phyloP scores from a whole-genome alignment of 768 basidiomycete genomes.

The Boletus tomentosulus region DNA sequence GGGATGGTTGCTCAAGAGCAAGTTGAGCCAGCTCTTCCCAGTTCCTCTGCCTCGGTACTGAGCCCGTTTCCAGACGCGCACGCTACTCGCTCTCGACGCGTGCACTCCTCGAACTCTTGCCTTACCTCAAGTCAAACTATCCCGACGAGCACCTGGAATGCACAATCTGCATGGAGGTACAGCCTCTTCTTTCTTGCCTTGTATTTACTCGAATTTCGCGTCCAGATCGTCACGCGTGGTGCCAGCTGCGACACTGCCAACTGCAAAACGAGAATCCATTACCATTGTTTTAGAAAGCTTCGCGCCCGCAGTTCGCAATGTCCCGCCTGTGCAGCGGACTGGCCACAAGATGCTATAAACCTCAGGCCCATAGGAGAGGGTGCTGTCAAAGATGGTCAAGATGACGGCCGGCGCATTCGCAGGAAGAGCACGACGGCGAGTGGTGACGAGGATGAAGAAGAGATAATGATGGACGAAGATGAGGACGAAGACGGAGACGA shows the following conservation, averaged over 20 bases:
- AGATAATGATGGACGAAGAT: slow-evolving; percentile 31
- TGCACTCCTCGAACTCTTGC: slow-evolving; percentile 64
- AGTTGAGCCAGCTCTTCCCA: slow-evolving; percentile 40
- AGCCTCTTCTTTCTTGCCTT: slow-evolving; percentile 1
- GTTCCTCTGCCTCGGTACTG: neutral
- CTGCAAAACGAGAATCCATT: slow-evolving; percentile 63
- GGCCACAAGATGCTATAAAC: slow-evolving; percentile 51
- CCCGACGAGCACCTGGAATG: slow-evolving; percentile 70
- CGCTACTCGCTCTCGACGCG: slow-evolving; percentile 77
- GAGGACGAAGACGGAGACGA: slow-evolving; percentile 31
- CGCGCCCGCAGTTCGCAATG: slow-evolving; percentile 45
- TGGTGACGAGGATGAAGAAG: slow-evolving; percentile 44
- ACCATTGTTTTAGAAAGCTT: slow-evolving; percentile 56
- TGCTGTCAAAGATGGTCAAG: slow-evolving; percentile 61
- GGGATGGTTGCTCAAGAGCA: slow-evolving; percentile 75
- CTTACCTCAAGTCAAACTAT: slow-evolving; percentile 72
- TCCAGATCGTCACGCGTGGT: slow-evolving; percentile 66
- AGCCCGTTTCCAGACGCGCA: slow-evolving; percentile 43
- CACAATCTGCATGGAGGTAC: slow-evolving; percentile 66
- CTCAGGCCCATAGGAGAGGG: slow-evolving; percentile 64
- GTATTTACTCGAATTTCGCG: neutral
- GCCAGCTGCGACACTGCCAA: slow-evolving; percentile 55
- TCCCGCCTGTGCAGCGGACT: slow-evolving; percentile 53
- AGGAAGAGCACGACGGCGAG: slow-evolving; percentile 34
- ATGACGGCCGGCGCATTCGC: slow-evolving; percentile 36